Evolutionary conservation across 257 asterid species (phyloP).

Genomic region (Plantago elongata): DNA sequence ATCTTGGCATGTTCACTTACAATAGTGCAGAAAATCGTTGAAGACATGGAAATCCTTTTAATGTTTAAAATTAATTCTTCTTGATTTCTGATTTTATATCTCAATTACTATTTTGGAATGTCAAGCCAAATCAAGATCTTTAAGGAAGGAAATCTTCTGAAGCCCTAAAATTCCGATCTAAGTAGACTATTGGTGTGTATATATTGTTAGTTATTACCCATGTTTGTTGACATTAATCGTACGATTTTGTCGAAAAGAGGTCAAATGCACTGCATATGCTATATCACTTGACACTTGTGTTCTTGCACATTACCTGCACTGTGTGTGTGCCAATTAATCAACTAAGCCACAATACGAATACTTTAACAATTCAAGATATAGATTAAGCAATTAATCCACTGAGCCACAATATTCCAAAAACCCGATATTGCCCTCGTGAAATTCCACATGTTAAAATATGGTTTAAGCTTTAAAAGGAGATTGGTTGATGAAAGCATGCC

Average conservation of each 20-base stretch:
- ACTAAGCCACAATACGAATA: no score
- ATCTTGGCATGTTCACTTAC: not conserved
- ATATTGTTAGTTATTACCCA: not conserved
- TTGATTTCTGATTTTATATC: no score
- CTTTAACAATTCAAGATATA: constrained; percentile 12
- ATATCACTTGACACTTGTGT: not conserved
- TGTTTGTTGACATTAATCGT: constrained; percentile 16
- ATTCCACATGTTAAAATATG: constrained; percentile 32
- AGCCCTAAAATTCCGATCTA: no score
- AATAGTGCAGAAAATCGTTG: not conserved
- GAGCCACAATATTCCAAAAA: constrained; percentile 19
- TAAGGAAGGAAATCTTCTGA: not conserved
- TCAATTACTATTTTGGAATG: no score
- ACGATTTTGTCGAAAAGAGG: constrained; percentile 12
- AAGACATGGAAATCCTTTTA: not conserved
- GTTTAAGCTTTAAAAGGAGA: constrained; percentile 14
- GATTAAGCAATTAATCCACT: constrained; percentile 19
- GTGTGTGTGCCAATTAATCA: no score
- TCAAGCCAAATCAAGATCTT: no score
- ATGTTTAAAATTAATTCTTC: no score
- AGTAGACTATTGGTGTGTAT: not conserved
- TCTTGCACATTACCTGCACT: no score
- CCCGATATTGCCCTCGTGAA: constrained; percentile 26
- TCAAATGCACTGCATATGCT: constrained; percentile 29
- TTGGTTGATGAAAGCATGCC: constrained; percentile 39